These are phyloP conservation scores for Beta lomatogona DNA, from an alignment of 179 eudicot species.

Conservation along the genomic window DNA sequence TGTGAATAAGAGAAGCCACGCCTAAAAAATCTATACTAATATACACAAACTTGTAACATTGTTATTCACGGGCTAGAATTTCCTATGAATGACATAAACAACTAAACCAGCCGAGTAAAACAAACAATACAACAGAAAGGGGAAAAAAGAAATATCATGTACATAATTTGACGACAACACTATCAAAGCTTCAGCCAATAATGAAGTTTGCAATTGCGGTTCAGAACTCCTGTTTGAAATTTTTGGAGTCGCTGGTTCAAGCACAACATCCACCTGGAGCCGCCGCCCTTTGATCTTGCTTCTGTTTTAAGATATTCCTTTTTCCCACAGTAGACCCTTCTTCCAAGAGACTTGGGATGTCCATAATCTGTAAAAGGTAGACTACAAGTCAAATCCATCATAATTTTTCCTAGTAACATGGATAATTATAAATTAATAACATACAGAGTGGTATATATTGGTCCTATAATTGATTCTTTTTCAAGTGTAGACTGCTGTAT, in stretches of 20 bases:
- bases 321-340: conserved; percentile 81
- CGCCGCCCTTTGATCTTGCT: conserved; percentile 55
- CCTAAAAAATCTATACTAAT: conserved; percentile 10
- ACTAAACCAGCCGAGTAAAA: not conserved
- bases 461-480: too few relatives aligned
- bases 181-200: not conserved
- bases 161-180: conserved; percentile 13
- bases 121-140: conserved; percentile 3
- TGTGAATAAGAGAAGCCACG: conserved; percentile 11
- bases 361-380: conserved; percentile 64
- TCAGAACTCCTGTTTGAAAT: not conserved
- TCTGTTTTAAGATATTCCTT: conserved; percentile 79
- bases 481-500: too few relatives aligned
- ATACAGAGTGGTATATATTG: not conserved
- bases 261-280: conserved; percentile 64
- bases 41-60: conserved; percentile 14
- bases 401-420: not conserved
- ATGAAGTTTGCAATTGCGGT: conserved; percentile 6
- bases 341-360: conserved; percentile 81
- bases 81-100: conserved; percentile 1
- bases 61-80: not conserved
- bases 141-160: conserved; percentile 10
- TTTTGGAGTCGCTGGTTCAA: conserved; percentile 24
- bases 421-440: not conserved
- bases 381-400: not conserved